phyloP scores from a whole-genome alignment of 1,284 basidiomycete genomes.

The Thecaphora thlaspeos region DNA sequence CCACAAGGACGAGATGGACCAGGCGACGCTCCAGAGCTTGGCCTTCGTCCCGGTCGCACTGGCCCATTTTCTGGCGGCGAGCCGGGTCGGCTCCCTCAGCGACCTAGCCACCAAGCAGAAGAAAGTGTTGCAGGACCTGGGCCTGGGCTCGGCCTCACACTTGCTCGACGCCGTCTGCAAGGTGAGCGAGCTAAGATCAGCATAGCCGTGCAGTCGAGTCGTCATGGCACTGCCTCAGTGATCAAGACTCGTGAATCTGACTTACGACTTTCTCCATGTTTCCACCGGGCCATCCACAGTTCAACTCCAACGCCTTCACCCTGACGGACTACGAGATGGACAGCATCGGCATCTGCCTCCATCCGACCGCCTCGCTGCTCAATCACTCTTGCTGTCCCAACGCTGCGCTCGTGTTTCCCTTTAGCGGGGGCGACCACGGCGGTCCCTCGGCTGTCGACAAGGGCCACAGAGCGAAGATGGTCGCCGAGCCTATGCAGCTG shows the following conservation, averaged over 20 bases:
- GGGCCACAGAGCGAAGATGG: conserved; percentile 11
- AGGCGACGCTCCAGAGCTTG: conserved; percentile 17
- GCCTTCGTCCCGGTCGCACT: conserved; percentile 24
- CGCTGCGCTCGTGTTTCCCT: conserved; percentile 82
- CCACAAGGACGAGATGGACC: not conserved
- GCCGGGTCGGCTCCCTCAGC: conserved; percentile 10
- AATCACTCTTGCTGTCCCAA: conserved; percentile 93
- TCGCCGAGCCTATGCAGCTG: conserved; percentile 63
- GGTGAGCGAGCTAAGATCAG: too few relatives aligned
- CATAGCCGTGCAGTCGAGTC: too few relatives aligned
- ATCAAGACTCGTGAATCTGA: too few relatives aligned
- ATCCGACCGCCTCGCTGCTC: conserved; percentile 74
- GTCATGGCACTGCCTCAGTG: too few relatives aligned
- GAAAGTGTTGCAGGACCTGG: conserved; percentile 22
- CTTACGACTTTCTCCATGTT: too few relatives aligned
- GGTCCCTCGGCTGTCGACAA: conserved; percentile 11
- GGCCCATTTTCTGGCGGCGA: conserved; percentile 22
- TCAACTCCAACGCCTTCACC: conserved; percentile 83
- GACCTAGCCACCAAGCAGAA: conserved; percentile 22
- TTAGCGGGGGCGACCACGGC: conserved; percentile 54
- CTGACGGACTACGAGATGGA: conserved; percentile 64
- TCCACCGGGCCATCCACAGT: too few relatives aligned
- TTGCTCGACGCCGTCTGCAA: conserved; percentile 25
- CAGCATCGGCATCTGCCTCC: conserved; percentile 75
- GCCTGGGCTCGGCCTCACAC: conserved; percentile 25